phyloP scores from a whole-genome alignment of 2,329 filamentous ascomycete species.

The Epichloe sylvatica region DNA sequence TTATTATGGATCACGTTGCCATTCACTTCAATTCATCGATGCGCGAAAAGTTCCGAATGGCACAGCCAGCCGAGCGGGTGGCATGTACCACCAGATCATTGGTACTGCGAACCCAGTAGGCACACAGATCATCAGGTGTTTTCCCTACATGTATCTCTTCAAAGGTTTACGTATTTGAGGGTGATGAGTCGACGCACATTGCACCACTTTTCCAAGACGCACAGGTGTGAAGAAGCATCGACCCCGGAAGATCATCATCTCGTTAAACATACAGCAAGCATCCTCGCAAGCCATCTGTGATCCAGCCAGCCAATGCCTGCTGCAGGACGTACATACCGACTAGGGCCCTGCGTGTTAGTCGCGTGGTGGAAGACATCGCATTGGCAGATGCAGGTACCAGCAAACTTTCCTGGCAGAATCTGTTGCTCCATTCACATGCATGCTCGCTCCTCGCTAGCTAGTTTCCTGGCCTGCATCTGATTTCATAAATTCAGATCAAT shows the following conservation, averaged over 20 bases:
- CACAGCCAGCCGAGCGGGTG: background rate
- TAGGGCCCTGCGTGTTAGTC: background rate
- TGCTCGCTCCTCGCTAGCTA: background rate
- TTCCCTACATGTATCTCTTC: background rate
- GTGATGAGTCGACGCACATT: background rate
- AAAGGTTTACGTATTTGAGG: background rate
- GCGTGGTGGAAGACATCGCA: background rate
- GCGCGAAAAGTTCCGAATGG: background rate
- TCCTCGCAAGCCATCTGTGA: background rate
- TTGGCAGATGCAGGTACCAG: slow-evolving; percentile 1
- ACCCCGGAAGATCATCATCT: background rate
- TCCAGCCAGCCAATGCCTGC: background rate
- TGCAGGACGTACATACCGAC: background rate
- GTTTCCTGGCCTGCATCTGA: background rate
- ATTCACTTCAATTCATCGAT: too few species aligned
- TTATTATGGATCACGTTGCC: too few species aligned
- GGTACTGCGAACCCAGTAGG: too few species aligned
- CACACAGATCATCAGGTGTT: too few species aligned
- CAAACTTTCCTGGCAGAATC: background rate
- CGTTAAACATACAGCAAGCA: background rate
- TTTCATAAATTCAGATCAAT: too few species aligned
- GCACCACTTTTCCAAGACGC: background rate
- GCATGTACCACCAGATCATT: background rate
- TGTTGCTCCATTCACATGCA: background rate
- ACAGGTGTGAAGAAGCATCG: too few species aligned